A percentile compares a stretch with the other conserved stretches of the same genome.
Evolutionary conservation across 805 yeast species (phyloP).

Genomic region (Saccharomycopsis capsularis): DNA sequence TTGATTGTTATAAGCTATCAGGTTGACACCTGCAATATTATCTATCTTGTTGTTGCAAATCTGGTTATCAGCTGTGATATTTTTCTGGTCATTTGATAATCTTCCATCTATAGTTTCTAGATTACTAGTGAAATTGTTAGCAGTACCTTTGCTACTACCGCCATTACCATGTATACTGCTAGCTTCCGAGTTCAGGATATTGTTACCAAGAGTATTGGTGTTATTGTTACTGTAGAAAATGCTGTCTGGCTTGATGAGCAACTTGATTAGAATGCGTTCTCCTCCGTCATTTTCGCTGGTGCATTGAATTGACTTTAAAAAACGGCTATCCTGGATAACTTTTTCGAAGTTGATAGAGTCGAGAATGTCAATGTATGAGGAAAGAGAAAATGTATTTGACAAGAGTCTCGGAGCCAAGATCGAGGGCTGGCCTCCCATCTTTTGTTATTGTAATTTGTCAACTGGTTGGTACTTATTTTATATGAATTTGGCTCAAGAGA

Average conservation of each 20-base stretch:
- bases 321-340: conserved; percentile 16
- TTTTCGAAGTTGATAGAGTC: conserved; percentile 11
- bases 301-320: conserved; percentile 19
- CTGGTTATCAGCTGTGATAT: background rate
- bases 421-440: conserved; percentile 20
- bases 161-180: background rate
- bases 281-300: background rate
- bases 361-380: conserved; percentile 20
- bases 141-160: background rate
- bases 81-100: background rate
- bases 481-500: too few relatives aligned
- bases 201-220: background rate
- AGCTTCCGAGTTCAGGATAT: too few relatives aligned
- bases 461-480: too few relatives aligned
- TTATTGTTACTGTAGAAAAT: background rate
- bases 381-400: conserved; percentile 15
- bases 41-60: too few relatives aligned
- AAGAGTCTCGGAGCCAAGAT: conserved; percentile 16
- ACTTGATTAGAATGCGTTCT: conserved; percentile 11
- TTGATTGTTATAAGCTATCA: background rate
- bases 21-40: background rate
- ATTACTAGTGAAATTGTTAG: background rate
- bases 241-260: conserved; percentile 19
- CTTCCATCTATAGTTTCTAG: background rate
- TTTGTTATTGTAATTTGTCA: too few relatives aligned